phyloP scores from a whole-genome alignment of 2,329 filamentous ascomycete genomes.

The Ploettnerulaceae sp. region DNA sequence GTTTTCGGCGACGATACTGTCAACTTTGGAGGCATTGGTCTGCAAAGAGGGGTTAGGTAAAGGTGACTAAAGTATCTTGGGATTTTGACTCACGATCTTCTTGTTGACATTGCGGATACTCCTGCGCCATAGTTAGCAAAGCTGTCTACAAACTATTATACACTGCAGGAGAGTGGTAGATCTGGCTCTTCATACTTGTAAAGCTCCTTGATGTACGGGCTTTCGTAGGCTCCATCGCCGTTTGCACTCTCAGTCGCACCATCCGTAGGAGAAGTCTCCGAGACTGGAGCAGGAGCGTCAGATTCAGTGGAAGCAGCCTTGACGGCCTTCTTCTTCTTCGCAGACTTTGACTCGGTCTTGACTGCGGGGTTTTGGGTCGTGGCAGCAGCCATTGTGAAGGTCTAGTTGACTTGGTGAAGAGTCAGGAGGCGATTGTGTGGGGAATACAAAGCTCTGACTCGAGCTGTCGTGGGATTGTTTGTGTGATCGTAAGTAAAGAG shows the following conservation, averaged over 20 bases:
- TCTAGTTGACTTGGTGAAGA: background rate
- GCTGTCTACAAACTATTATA: background rate
- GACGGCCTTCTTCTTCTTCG: conserved; percentile 63
- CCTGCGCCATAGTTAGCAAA: conserved; percentile 44
- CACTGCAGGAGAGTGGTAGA: background rate
- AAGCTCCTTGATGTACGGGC: conserved; percentile 78
- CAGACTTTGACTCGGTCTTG: conserved; percentile 58
- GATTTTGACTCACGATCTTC: conserved; percentile 70
- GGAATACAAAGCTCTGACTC: conserved; percentile 9
- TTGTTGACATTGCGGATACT: conserved; percentile 89
- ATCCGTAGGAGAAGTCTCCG: conserved; percentile 46
- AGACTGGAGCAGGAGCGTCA: conserved; percentile 41
- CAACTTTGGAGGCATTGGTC: conserved; percentile 68
- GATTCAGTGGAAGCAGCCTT: conserved; percentile 53
- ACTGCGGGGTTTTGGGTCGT: conserved; percentile 58
- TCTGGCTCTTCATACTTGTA: conserved; percentile 64
- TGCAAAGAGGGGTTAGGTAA: conserved; percentile 34
- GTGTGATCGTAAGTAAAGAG: background rate
- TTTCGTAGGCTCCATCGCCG: conserved; percentile 60
- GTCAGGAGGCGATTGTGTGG: conserved; percentile 8
- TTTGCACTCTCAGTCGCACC: conserved; percentile 38
- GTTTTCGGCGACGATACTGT: conserved; percentile 64
- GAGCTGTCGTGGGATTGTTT: conserved; percentile 11
- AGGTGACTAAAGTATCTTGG: background rate
- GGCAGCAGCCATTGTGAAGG: conserved; percentile 56